Percentiles rank a stretch among this genome's conserved stretches.
phyloP scores from a whole-genome alignment of 1,284 basidiomycete species.

The Puccinia coronata region DNA sequence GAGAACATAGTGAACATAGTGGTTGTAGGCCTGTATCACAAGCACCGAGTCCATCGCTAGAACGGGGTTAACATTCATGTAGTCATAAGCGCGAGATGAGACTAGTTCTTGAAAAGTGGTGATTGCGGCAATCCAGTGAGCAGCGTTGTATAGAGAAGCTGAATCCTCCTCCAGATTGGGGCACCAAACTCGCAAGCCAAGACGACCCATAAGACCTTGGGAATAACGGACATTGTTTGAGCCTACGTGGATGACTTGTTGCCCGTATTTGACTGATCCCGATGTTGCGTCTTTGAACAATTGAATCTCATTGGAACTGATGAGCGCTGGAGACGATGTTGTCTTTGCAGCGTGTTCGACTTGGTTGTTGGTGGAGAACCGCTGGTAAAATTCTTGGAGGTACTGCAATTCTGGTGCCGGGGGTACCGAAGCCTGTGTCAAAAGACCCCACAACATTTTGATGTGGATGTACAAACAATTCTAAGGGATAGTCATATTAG shows the following conservation, averaged over 20 bases:
- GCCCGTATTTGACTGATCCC: background rate
- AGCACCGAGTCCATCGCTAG: background rate
- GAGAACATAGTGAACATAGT: constrained; percentile 15
- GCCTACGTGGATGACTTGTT: constrained; percentile 12
- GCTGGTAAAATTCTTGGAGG: constrained; percentile 28
- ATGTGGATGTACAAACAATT: no score
- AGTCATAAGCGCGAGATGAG: background rate
- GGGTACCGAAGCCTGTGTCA: constrained; percentile 27
- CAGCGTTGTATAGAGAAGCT: constrained; percentile 13
- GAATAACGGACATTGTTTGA: background rate
- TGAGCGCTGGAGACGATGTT: background rate
- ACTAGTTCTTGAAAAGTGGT: constrained; percentile 8
- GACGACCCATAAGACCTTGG: background rate
- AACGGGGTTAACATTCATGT: constrained; percentile 12
- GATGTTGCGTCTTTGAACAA: background rate
- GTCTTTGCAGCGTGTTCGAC: background rate
- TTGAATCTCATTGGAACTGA: background rate
- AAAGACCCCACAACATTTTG: constrained; percentile 27
- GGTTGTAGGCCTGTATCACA: constrained; percentile 30
- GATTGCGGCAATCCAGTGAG: constrained; percentile 4
- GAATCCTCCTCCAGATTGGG: constrained; percentile 25
- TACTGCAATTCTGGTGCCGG: background rate
- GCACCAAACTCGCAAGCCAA: constrained; percentile 16
- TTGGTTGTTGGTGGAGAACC: background rate
- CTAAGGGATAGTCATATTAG: no score